Base-by-base conservation (phyloP, 2,329 filamentous ascomycete species). In the Pochonia chlamydosporia region DNA sequence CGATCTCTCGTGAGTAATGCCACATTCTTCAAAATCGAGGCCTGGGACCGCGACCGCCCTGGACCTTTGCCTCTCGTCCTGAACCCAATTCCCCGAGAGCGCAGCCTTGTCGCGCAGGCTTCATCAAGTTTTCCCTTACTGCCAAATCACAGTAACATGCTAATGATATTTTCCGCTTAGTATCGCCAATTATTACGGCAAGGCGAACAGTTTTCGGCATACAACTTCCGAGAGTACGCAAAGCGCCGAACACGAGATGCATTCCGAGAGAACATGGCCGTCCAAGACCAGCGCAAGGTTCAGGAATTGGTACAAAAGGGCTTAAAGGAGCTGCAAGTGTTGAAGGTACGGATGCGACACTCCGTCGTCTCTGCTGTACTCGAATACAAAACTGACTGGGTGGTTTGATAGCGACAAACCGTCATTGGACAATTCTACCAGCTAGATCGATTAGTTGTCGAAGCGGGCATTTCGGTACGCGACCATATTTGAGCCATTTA, bases 191-290 rank as follows among this genome's bases (percentile, higher is more conserved):
- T 99, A 59, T 76, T 97, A 60, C 87, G 91, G 58, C 87, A 93
- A 67, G 84, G 89, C 52, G 77, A 79, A 52, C 87, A 96, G 63
- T 97, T 99, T 68, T 81, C 89, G 52, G 82, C 87, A 57, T 99
- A 97, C 76, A 99, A 97, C 72, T 99, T 96, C 78, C 83, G 93
- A 71, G 92, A 96, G 67, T 99, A 99, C 69, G 91, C 93, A 46
- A 87, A 84, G 69, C 85, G 93, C 63, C 82, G 92, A 67, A 96
- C 93, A 64, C 81, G 80, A 65, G 93, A 97, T 73, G 85, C 89
- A 4, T 99, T 97, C 69, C 81, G 86, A 59, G 89, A 95, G 66
- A 79, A 95, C 67, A 78, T 81, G 67, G 64, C 69, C 47, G 85
- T 89, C 59, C 72, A 80, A 40, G 93, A 96, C 62, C 76, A 81